Evolutionary conservation across 2,329 filamentous ascomycete genomes (phyloP).

Genomic region (Niveomyces coronatus): DNA sequence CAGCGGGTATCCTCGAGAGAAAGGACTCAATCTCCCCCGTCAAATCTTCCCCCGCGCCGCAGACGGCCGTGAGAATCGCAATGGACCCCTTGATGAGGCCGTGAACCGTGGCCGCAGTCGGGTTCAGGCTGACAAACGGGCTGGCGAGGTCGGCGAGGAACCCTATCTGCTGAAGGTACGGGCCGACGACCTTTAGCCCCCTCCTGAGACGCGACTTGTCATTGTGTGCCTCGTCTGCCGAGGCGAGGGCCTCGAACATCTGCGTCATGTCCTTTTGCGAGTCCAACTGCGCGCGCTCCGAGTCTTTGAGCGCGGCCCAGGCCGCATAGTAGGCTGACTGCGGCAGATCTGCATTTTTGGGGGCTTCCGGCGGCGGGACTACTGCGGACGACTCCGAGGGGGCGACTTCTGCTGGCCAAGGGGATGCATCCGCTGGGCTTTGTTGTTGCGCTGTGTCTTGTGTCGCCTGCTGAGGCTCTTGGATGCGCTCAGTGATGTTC

Average conservation of each 20-base stretch:
- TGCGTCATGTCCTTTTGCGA: not conserved
- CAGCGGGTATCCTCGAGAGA: conserved; percentile 3
- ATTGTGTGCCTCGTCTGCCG: conserved; percentile 3
- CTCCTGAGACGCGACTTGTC: conserved; percentile 4
- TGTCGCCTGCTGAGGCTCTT: too few relatives aligned
- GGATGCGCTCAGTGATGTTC: too few relatives aligned
- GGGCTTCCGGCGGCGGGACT: too few relatives aligned
- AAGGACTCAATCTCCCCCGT: conserved; percentile 5
- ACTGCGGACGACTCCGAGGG: too few relatives aligned
- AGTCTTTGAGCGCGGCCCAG: not conserved
- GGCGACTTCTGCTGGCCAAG: too few relatives aligned
- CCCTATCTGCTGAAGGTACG: conserved; percentile 4
- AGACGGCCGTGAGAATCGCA: conserved; percentile 8
- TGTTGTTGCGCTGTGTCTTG: too few relatives aligned
- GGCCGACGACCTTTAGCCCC: conserved; percentile 3
- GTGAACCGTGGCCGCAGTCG: conserved; percentile 4
- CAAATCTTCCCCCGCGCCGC: conserved; percentile 8
- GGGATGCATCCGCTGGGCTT: too few relatives aligned
- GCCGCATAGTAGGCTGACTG: not conserved
- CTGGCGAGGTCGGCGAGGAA: conserved; percentile 4
- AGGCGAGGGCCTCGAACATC: not conserved
- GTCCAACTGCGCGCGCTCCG: not conserved
- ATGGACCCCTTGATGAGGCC: conserved; percentile 6
- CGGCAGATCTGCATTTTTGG: not conserved
- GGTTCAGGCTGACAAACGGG: conserved; percentile 7